Conservation (phyloP, 1,284 basidiomycete genomes). For the Microbotryomycetes sp. region DNA sequence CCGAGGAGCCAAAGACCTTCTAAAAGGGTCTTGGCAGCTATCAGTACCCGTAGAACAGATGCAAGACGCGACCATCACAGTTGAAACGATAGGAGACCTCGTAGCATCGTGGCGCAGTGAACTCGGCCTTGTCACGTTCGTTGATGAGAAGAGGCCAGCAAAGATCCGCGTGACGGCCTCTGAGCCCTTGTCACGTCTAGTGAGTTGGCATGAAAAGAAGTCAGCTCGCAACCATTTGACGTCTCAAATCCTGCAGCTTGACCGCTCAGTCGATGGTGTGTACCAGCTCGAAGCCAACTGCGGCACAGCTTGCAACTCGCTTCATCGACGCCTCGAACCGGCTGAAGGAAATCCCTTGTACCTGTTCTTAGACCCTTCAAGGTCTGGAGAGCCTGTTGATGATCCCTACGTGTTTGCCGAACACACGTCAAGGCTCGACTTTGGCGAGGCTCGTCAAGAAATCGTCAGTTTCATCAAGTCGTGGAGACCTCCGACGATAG, state of each 20-base stretch:
- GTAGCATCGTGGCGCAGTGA: constrained; percentile 80
- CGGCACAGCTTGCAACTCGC: constrained; percentile 78
- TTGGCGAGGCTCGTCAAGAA: constrained; percentile 67
- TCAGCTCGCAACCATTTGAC: neutral
- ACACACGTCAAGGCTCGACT: constrained; percentile 68
- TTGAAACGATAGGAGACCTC: constrained; percentile 61
- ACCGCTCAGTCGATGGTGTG: constrained; percentile 70
- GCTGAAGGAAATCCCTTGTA: constrained; percentile 56
- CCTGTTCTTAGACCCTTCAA: constrained; percentile 75
- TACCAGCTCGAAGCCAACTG: constrained; percentile 78
- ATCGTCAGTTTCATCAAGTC: constrained; percentile 62
- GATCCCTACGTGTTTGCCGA: constrained; percentile 80
- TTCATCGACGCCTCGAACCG: constrained; percentile 60
- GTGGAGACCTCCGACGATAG: constrained; percentile 45
- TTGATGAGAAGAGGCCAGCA: constrained; percentile 62
- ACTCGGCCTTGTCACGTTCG: constrained; percentile 69
- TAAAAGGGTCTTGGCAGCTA: constrained; percentile 73
- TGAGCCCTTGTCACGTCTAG: constrained; percentile 30
- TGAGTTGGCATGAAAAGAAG: constrained; percentile 41
- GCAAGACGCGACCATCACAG: constrained; percentile 50
- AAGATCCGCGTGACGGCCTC: constrained; percentile 59
- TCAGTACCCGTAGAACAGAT: constrained; percentile 60
- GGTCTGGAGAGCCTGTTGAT: constrained; percentile 61
- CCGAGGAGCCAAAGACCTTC: constrained; percentile 45
- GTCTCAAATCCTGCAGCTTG: constrained; percentile 49